These are phyloP conservation scores for Chalciporus sp. DNA, from an alignment of 1,284 basidiomycete genomes.

Conservation along the genomic window DNA sequence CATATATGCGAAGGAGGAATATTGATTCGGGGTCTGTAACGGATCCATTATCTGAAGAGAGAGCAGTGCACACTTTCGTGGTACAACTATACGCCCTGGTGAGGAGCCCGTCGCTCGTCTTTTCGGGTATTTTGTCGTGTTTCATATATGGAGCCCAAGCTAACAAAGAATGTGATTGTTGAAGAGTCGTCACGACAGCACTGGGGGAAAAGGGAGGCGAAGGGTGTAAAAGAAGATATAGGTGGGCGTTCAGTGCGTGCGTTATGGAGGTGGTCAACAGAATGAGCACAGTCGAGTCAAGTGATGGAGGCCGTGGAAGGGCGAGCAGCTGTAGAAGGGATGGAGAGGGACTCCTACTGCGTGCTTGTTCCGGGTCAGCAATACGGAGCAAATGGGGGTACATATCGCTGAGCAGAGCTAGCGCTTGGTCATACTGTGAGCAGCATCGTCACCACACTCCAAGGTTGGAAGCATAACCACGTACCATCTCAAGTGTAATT, in stretches of 20 bases:
- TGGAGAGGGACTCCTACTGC: conserved; percentile 5
- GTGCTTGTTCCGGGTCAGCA: not conserved
- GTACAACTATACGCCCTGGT: conserved; percentile 59
- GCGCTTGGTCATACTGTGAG: conserved; percentile 52
- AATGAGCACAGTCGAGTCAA: conserved; percentile 47
- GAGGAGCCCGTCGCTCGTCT: conserved; percentile 58
- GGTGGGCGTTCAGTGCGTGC: conserved; percentile 48
- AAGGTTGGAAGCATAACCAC: conserved; percentile 24
- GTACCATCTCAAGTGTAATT: conserved; percentile 64
- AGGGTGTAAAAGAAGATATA: conserved; percentile 30
- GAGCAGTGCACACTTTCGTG: conserved; percentile 44
- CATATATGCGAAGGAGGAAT: conserved; percentile 53
- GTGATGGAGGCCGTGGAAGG: conserved; percentile 43
- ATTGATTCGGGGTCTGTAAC: conserved; percentile 26
- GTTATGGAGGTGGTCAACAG: conserved; percentile 61
- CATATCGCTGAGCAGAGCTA: conserved; percentile 48
- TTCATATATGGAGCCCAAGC: conserved; percentile 53
- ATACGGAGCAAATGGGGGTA: conserved; percentile 41
- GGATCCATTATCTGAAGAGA: conserved; percentile 19
- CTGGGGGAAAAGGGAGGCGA: conserved; percentile 21
- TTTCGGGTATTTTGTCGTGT: conserved; percentile 41
- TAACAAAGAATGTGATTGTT: conserved; percentile 45
- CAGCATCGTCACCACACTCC: conserved; percentile 6
- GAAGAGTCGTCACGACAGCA: conserved; percentile 40
- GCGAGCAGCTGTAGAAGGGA: conserved; percentile 43